A percentile compares a stretch with the other conserved stretches of the same genome.
phyloP scores from a whole-genome alignment of 2,329 filamentous ascomycete species.

The Tolypocladium inflatum region DNA sequence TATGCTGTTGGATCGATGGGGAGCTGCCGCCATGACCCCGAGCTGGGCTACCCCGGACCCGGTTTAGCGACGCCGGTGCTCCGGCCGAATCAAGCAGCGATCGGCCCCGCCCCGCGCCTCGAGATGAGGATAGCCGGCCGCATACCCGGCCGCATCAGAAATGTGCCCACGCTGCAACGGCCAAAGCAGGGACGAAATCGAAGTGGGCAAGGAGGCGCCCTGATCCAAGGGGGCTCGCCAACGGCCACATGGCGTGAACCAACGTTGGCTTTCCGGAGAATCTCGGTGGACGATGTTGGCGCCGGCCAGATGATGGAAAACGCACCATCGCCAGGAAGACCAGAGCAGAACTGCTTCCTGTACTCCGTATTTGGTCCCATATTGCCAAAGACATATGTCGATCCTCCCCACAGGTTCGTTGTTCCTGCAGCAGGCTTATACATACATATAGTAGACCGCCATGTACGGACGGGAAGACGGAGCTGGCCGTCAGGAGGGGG shows the following conservation, averaged over 20 bases:
- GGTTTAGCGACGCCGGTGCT: background rate
- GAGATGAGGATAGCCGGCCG: background rate
- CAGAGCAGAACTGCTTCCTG: too few relatives aligned
- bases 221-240: background rate
- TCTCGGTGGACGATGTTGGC: background rate
- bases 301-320: background rate
- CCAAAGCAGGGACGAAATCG: background rate
- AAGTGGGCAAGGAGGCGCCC: too few relatives aligned
- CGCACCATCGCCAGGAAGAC: too few relatives aligned
- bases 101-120: background rate
- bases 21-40: background rate
- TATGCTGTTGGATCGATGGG: background rate
- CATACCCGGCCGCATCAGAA: background rate
- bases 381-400: background rate
- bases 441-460: too few relatives aligned
- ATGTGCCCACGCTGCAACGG: background rate
- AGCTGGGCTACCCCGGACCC: background rate
- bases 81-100: background rate
- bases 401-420: background rate
- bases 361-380: too few relatives aligned
- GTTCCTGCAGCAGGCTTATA: background rate
- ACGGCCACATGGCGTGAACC: background rate
- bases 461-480: background rate
- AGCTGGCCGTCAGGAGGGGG: background rate
- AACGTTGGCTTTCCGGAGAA: background rate